Conservation (phyloP, 2,329 filamentous ascomycete species). For the Penicillium sp. region DNA sequence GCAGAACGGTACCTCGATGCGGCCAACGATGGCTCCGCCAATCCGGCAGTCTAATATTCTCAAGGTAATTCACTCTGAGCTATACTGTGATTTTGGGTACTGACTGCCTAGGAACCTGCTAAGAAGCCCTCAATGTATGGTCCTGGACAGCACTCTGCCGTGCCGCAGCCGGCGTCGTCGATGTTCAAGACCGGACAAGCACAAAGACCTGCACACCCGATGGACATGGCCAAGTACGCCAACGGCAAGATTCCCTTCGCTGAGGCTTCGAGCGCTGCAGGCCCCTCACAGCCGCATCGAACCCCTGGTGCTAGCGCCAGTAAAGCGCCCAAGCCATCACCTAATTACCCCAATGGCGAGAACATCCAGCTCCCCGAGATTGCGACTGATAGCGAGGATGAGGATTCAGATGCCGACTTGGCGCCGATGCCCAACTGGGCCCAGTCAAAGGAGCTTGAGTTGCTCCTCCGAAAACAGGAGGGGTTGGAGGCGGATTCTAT, state of each 20-base stretch:
- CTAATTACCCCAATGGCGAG: slow-evolving; percentile 86
- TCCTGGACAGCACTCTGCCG: slow-evolving; percentile 40
- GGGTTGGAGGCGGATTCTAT: slow-evolving; percentile 76
- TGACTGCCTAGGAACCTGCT: slow-evolving; percentile 31
- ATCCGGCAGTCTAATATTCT: slow-evolving; percentile 78
- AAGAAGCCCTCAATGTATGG: slow-evolving; percentile 51
- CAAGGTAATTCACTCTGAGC: slow-evolving; percentile 49
- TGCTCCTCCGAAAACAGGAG: slow-evolving; percentile 80
- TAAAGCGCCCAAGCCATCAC: slow-evolving; percentile 66
- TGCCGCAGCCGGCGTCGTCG: slow-evolving; percentile 37
- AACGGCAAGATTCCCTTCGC: slow-evolving; percentile 91
- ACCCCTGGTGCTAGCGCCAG: slow-evolving; percentile 64
- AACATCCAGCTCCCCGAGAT: slow-evolving; percentile 93
- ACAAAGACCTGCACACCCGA: slow-evolving; percentile 67
- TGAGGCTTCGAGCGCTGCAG: slow-evolving; percentile 63
- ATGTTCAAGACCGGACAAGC: slow-evolving; percentile 56
- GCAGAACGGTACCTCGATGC: slow-evolving; percentile 64
- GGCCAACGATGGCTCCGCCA: slow-evolving; percentile 78
- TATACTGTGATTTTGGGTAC: not conserved
- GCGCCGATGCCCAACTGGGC: slow-evolving; percentile 82
- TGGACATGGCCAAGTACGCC: slow-evolving; percentile 86
- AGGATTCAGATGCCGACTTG: slow-evolving; percentile 67
- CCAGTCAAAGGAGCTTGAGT: slow-evolving; percentile 79
- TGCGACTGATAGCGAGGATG: slow-evolving; percentile 89
- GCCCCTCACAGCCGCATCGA: slow-evolving; percentile 59